phyloP scores from a whole-genome alignment of 176 grass and related monocot genomes.

The Bonia amplexicaulis region DNA sequence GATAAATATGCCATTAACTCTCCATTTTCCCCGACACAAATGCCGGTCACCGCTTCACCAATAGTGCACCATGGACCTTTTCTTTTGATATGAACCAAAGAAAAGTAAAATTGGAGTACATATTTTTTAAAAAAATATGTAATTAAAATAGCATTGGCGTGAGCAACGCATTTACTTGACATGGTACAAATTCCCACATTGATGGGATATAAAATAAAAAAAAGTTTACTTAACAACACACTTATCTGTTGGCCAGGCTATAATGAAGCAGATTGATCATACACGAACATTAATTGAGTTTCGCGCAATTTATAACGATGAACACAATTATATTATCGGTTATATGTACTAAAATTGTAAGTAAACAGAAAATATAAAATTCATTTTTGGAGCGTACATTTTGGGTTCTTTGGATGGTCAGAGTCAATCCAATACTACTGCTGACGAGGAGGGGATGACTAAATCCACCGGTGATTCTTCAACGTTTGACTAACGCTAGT shows the following conservation, averaged over 20 bases:
- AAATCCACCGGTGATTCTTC: neutral
- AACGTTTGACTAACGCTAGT: neutral
- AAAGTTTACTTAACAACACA: neutral
- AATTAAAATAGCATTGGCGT: neutral
- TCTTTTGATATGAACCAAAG: too few species aligned
- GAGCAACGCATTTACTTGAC: neutral
- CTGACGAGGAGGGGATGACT: neutral
- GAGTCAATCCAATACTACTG: neutral
- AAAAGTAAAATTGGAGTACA: too few species aligned
- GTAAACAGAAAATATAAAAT: neutral
- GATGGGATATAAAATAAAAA: neutral
- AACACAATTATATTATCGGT: neutral
- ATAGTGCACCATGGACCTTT: too few species aligned
- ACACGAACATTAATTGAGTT: neutral
- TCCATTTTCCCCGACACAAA: neutral
- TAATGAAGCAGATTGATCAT: neutral
- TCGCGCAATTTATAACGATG: neutral
- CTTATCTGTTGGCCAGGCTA: neutral
- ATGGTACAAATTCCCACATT: neutral
- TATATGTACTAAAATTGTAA: neutral
- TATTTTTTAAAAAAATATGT: neutral
- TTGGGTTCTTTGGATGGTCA: neutral
- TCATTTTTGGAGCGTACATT: neutral
- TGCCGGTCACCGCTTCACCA: neutral
- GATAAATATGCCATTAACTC: neutral